Base-by-base conservation (phyloP, 768 basidiomycete species). In the Leccinellum rugosiceps region DNA sequence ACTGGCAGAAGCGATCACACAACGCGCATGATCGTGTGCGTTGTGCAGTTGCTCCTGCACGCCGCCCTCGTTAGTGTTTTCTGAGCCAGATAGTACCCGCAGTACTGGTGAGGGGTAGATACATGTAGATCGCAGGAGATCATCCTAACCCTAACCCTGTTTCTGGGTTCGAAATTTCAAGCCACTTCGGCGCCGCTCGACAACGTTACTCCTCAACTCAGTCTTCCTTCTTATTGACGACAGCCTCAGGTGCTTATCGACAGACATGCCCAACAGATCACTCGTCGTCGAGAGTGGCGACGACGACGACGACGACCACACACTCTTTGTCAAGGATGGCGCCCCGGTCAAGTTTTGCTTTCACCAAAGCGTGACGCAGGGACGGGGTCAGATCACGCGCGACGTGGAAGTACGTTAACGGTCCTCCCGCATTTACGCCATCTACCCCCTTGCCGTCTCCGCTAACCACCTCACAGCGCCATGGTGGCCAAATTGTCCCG, bases 101-200 rank as follows among this genome's bases (percentile, higher is more conserved):
- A 30, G 6, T n/a, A n/a, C n/a, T n/a, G n/a, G n/a, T 25, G 25
- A 25, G 25, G 25, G 25, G 25, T 4, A 4, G 25, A 25, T 25
- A 25, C 28, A 4, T 7, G 28, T 28, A 28, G 28, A 7, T 28
- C 28, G 28, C 7, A 14, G 11, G 63, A 63, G 25, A 28, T 65
- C 53, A 58, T 43, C 17, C 14, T 0, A 63, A 69, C 68, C 68
- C 65, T 69, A 69, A 69, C 70, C 70, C 45, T 14, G 53, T 34
- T 57, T 60, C 70, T 60, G 70, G 68, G 68, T 68, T 68, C 48
- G 31, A 67, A 70, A 56, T 58, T 72, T 58, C 35, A 45, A 23
- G 19, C 11, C 19, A n/a, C 43, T 23, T 44, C 21, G 19, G 44
- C 14, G 23, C 4, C 23, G 44, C 21, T 11, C 43, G 43, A 41